Percentiles rank a stretch among this genome's conserved stretches.
These are phyloP conservation scores for Aspergillus nomiae DNA, from an alignment of 2,329 filamentous ascomycete species.

Conservation along the genomic window DNA sequence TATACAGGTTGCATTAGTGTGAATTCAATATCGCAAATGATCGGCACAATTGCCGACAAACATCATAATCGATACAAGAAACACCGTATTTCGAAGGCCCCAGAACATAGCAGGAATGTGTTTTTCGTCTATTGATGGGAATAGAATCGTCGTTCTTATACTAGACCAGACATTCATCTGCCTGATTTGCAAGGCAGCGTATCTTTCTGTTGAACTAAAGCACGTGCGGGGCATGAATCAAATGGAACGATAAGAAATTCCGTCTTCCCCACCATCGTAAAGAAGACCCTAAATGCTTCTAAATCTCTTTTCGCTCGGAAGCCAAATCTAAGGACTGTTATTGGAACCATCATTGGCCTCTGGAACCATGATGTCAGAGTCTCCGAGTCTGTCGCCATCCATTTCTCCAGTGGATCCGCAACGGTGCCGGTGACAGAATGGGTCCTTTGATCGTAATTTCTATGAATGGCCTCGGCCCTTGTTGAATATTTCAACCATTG, in stretches of 20 bases:
- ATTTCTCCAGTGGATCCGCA: slow-evolving; percentile 14
- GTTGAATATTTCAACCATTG: neutral
- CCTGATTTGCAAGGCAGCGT: neutral
- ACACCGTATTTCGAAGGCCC: no score
- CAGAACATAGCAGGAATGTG: no score
- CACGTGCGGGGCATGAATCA: neutral
- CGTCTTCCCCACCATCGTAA: neutral
- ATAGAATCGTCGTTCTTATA: no score
- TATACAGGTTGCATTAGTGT: neutral
- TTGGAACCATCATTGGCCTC: neutral
- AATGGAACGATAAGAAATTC: neutral
- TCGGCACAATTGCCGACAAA: neutral
- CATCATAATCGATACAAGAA: no score
- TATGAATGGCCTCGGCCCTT: neutral
- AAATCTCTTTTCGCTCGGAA: neutral
- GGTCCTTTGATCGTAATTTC: neutral
- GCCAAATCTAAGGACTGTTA: neutral
- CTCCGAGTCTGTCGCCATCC: slow-evolving; percentile 13
- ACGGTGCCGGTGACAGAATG: neutral
- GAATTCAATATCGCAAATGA: neutral
- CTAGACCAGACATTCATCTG: no score
- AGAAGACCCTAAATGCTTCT: neutral
- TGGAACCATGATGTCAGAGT: slow-evolving; percentile 17
- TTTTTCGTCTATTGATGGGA: no score
- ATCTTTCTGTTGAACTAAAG: neutral